Conservation (phyloP, 1,284 basidiomycete species). For the Athelia sp. region DNA sequence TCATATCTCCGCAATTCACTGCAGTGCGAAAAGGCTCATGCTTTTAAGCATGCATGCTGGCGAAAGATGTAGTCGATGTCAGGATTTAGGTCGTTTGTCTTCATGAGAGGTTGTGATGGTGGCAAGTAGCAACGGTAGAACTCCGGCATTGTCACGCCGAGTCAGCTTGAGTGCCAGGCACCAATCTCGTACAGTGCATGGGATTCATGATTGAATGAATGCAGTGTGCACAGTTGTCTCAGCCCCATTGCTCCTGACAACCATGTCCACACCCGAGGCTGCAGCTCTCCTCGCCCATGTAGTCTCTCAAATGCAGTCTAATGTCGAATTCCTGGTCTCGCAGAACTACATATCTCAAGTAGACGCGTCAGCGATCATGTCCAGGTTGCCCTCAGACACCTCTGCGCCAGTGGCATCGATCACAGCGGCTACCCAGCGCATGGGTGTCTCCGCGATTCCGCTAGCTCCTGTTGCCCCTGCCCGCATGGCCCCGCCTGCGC, state of each 20-base stretch:
- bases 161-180: too few relatives aligned
- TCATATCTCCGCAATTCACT: too few relatives aligned
- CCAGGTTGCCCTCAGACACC: slow-evolving; percentile 35
- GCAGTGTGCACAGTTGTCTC: too few relatives aligned
- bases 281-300: slow-evolving; percentile 48
- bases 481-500: slow-evolving; percentile 24
- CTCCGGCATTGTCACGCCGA: too few relatives aligned
- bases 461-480: slow-evolving; percentile 15
- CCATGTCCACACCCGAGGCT: background rate
- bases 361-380: slow-evolving; percentile 48
- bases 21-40: too few relatives aligned
- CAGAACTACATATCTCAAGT: slow-evolving; percentile 50
- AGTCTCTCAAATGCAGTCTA: slow-evolving; percentile 55
- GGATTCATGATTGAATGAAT: too few relatives aligned
- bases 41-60: too few relatives aligned
- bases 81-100: too few relatives aligned
- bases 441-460: slow-evolving; percentile 11
- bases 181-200: too few relatives aligned
- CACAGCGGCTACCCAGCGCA: slow-evolving; percentile 13
- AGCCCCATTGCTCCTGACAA: background rate
- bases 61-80: too few relatives aligned
- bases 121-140: too few relatives aligned
- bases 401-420: slow-evolving; percentile 2
- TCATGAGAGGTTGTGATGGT: too few relatives aligned
- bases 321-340: slow-evolving; percentile 56